phyloP scores from a whole-genome alignment of 768 basidiomycete genomes.

The Trametes cingulata region DNA sequence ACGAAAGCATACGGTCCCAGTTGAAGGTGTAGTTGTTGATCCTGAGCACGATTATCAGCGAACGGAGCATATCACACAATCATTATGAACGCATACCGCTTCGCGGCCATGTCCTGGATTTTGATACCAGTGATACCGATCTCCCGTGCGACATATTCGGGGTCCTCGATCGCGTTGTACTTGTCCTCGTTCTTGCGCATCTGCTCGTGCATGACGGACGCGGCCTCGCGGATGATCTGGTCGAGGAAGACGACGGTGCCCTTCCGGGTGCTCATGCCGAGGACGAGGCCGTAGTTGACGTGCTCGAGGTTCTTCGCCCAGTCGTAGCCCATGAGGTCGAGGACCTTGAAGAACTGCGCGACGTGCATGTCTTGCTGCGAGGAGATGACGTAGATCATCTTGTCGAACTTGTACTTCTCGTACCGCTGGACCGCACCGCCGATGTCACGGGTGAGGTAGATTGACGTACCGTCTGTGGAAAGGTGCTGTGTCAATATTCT shows the following conservation, averaged over 20 bases:
- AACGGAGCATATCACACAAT: background rate
- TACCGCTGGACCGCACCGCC: conserved; percentile 91
- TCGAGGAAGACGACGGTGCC: conserved; percentile 95
- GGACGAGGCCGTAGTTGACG: conserved; percentile 89
- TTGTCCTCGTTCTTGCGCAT: conserved; percentile 96
- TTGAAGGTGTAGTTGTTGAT: conserved; percentile 97
- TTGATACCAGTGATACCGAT: conserved; percentile 95
- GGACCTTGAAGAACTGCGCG: conserved; percentile 90
- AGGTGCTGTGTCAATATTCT: too few relatives aligned
- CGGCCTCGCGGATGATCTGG: conserved; percentile 88
- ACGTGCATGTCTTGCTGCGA: conserved; percentile 87
- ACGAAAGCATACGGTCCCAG: conserved; percentile 91
- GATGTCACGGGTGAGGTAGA: conserved; percentile 94
- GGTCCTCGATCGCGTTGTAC: conserved; percentile 85
- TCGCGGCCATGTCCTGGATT: conserved; percentile 97
- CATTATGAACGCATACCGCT: conserved; percentile 55
- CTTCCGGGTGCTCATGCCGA: conserved; percentile 92
- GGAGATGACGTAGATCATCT: conserved; percentile 93
- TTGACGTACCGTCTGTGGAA: conserved; percentile 80
- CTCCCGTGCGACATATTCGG: conserved; percentile 73
- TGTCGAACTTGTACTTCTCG: conserved; percentile 87
- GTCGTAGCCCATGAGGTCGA: conserved; percentile 84
- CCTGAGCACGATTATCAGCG: conserved; percentile 40
- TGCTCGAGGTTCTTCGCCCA: conserved; percentile 86
- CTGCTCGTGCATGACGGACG: conserved; percentile 91